Conservation (phyloP, 345 rosid genomes). For the Cardamine resedifolia region DNA sequence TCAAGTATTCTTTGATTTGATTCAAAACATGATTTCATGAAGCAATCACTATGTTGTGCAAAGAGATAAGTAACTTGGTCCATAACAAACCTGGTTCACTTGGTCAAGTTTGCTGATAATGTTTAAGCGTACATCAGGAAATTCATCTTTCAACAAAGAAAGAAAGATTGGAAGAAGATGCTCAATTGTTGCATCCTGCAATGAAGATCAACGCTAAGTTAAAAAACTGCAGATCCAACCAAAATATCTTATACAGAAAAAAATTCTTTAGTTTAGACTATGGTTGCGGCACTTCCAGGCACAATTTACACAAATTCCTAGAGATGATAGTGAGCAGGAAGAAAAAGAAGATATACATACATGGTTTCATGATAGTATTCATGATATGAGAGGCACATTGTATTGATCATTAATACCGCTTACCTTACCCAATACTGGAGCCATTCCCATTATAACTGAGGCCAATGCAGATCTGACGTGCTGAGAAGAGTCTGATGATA, state of each 20-base stretch:
- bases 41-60: neutral
- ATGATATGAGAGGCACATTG: neutral
- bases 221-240: neutral
- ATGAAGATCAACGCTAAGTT: conserved; percentile 17
- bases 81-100: conserved; percentile 82
- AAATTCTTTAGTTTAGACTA: neutral
- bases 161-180: conserved; percentile 98
- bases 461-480: conserved; percentile 86
- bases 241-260: neutral
- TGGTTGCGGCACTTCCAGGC: neutral
- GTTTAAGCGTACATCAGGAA: conserved; percentile 95
- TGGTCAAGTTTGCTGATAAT: conserved; percentile 98
- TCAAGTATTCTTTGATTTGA: neutral
- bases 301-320: neutral
- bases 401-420: conserved; percentile 5
- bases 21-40: neutral
- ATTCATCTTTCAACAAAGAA: conserved; percentile 91
- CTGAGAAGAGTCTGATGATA: conserved; percentile 78
- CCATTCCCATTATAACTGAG: conserved; percentile 91
- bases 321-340: neutral
- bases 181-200: conserved; percentile 89
- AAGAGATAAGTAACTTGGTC: conserved; percentile 13
- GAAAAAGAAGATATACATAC: neutral
- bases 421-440: conserved; percentile 69
- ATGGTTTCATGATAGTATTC: conserved; percentile 4